These are phyloP conservation scores for Pouteria glomerata DNA, from an alignment of 148 eudicot species.

Conservation along the genomic window DNA sequence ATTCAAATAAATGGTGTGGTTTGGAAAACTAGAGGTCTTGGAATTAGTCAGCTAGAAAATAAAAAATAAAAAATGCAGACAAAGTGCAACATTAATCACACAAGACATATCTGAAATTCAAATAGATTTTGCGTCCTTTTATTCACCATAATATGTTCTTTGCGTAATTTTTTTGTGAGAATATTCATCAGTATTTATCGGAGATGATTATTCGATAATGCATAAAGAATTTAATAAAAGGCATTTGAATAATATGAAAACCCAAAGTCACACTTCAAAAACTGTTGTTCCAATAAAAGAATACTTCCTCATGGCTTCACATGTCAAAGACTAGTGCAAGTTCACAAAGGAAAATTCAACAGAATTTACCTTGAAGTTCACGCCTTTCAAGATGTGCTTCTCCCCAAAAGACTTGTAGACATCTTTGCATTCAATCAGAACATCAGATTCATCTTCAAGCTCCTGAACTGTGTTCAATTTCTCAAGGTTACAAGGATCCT, in stretches of 20 bases:
- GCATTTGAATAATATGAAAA: neutral
- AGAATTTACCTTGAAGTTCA: constrained; percentile 75
- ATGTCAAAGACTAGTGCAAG: neutral
- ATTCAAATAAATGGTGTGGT: neutral
- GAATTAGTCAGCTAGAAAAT: neutral
- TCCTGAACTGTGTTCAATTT: constrained; percentile 30
- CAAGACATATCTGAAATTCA: neutral
- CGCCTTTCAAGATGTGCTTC: constrained; percentile 83
- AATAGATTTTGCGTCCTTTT: neutral
- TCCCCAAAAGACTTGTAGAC: constrained; percentile 86
- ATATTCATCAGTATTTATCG: neutral
- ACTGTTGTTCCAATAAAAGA: neutral
- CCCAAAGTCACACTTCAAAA: neutral
- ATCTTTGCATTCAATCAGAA: constrained; percentile 81
- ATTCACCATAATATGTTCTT: neutral
- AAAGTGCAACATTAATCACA: neutral
- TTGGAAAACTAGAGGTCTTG: neutral
- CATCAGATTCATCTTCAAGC: constrained; percentile 69
- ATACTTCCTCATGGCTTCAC: neutral
- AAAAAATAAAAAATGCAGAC: neutral
- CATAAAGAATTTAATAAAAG: neutral
- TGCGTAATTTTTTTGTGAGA: neutral
- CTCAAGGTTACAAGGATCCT: constrained; percentile 43
- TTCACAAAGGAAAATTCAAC: neutral
- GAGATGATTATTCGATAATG: neutral